Evolutionary conservation across 2,329 filamentous ascomycete species (phyloP).

Genomic region (Tolypocladium ovalisporum): DNA sequence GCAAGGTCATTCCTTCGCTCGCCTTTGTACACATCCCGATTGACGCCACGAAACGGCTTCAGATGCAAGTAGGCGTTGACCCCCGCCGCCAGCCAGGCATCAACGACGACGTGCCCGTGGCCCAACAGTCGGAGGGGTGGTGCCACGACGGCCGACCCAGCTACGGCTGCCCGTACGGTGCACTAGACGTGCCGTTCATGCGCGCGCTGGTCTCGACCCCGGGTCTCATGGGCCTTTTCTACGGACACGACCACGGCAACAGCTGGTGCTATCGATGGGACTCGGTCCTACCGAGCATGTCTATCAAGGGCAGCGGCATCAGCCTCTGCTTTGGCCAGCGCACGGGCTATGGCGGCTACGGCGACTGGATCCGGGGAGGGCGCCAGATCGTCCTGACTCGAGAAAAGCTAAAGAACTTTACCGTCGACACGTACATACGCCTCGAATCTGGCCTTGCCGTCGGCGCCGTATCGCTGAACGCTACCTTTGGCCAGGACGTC

Average conservation of each 20-base stretch:
- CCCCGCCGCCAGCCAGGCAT: slow-evolving; percentile 29
- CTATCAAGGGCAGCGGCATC: slow-evolving; percentile 28
- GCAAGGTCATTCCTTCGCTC: slow-evolving; percentile 29
- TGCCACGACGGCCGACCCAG: slow-evolving; percentile 23
- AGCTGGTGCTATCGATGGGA: slow-evolving; percentile 46
- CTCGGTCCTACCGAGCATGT: slow-evolving; percentile 20
- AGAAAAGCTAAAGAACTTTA: slow-evolving; percentile 21
- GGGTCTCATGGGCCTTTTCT: slow-evolving; percentile 48
- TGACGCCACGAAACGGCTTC: slow-evolving; percentile 27
- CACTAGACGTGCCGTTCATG: slow-evolving; percentile 53
- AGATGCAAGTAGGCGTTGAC: slow-evolving; percentile 21
- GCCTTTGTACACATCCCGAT: slow-evolving; percentile 39
- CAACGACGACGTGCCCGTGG: slow-evolving; percentile 30
- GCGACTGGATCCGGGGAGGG: slow-evolving; percentile 49
- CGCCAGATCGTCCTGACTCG: slow-evolving; percentile 41
- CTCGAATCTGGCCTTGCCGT: slow-evolving; percentile 44
- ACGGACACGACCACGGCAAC: slow-evolving; percentile 56
- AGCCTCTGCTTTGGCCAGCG: slow-evolving; percentile 52
- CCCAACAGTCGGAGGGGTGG: slow-evolving; percentile 32
- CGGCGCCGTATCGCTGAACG: slow-evolving; percentile 42
- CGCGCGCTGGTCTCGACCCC: slow-evolving; percentile 41
- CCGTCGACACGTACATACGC: slow-evolving; percentile 48
- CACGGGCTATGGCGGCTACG: slow-evolving; percentile 60
- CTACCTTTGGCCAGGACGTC: not conserved
- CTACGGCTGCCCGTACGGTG: slow-evolving; percentile 28